Conservation (phyloP, 805 yeast genomes). For the Candida pini region DNA sequence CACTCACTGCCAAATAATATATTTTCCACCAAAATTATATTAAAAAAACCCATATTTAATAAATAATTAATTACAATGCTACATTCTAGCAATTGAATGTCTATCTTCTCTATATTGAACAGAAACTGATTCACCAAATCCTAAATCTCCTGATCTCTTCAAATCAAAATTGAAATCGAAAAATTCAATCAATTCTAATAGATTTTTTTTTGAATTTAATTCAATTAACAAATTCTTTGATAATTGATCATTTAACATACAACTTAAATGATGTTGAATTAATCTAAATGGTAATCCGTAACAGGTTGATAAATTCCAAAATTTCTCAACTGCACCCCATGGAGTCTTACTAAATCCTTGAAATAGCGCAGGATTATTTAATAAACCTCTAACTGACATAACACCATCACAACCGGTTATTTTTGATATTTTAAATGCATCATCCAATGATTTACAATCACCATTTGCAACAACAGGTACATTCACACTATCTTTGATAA, state of each 20-base stretch:
- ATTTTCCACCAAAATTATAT: background rate
- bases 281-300: constrained; percentile 84
- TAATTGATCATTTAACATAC: constrained; percentile 67
- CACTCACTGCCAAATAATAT: too few species aligned
- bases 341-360: constrained; percentile 71
- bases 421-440: constrained; percentile 56
- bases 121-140: constrained; percentile 49
- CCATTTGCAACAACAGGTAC: constrained; percentile 97
- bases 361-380: constrained; percentile 84
- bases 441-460: constrained; percentile 72
- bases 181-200: constrained; percentile 74
- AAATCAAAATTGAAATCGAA: constrained; percentile 67
- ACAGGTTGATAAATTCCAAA: constrained; percentile 71
- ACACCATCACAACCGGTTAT: constrained; percentile 83
- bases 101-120: constrained; percentile 28
- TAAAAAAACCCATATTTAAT: background rate
- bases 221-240: constrained; percentile 45
- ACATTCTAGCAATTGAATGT: too few species aligned
- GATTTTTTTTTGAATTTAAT: constrained; percentile 54
- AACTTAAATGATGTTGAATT: constrained; percentile 79
- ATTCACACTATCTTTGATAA: constrained; percentile 47
- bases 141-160: constrained; percentile 60
- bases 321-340: constrained; percentile 84
- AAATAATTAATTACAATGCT: too few species aligned
- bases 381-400: constrained; percentile 90